These are phyloP conservation scores for Penicillium maclennaniae DNA, from an alignment of 495 filamentous ascomycete species.

Conservation along the genomic window DNA sequence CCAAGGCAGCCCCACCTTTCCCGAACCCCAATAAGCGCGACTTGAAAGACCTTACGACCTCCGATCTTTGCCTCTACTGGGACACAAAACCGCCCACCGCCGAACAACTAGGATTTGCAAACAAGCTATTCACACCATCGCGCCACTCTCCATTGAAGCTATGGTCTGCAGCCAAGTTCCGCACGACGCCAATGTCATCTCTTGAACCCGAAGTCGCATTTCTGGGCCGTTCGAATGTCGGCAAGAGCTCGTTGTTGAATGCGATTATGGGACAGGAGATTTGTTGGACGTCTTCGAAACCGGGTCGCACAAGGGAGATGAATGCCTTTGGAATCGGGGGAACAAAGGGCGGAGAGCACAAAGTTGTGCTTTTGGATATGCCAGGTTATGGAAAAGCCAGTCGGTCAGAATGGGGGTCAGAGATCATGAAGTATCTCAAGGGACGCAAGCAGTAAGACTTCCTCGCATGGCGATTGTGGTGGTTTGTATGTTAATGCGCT, in stretches of 20 bases:
- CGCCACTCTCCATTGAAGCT: slow-evolving; percentile 58
- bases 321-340: slow-evolving; percentile 79
- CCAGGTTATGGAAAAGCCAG: slow-evolving; percentile 87
- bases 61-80: slow-evolving; percentile 52
- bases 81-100: slow-evolving; percentile 52
- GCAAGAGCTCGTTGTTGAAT: slow-evolving; percentile 87
- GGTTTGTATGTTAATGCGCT: not conserved
- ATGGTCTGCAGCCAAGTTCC: slow-evolving; percentile 69
- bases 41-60: slow-evolving; percentile 34
- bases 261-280: slow-evolving; percentile 61
- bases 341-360: slow-evolving; percentile 48
- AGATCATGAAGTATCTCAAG: slow-evolving; percentile 81
- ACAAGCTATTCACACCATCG: slow-evolving; percentile 57
- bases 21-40: slow-evolving; percentile 28
- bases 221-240: slow-evolving; percentile 84
- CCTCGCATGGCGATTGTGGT: not conserved
- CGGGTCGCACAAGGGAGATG: slow-evolving; percentile 76
- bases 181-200: slow-evolving; percentile 48
- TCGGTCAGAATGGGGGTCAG: slow-evolving; percentile 71
- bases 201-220: slow-evolving; percentile 60
- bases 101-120: slow-evolving; percentile 51
- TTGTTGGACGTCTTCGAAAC: slow-evolving; percentile 63
- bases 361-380: slow-evolving; percentile 76
- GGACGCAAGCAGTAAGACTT: slow-evolving; percentile 59
- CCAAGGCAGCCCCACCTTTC: not conserved